Evolutionary conservation across 495 filamentous ascomycete genomes (phyloP), one percentile per base, ranked within the genome.

Genomic region (Niebla homalea): DNA sequence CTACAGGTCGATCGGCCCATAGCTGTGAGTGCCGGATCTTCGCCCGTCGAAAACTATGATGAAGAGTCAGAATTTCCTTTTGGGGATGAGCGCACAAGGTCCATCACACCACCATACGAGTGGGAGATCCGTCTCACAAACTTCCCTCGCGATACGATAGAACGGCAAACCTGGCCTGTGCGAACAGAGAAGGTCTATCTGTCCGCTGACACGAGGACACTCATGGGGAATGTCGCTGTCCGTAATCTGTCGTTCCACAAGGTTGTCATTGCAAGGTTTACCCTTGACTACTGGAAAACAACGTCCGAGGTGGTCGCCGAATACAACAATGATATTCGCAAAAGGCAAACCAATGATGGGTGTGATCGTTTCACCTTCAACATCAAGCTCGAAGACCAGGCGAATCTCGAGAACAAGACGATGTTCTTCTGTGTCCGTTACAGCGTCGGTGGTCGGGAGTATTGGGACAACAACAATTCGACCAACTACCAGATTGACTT

Each of bases 231-330:
- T 16, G 76, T 93, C 20, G 85, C 81, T 18, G 88, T 90, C 46
- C 81, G 84, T 57, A 98, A 98, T 63, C 65, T 97, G 18, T 78
- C 88, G 1, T 98, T 92, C 68, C 80, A 94, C 39, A 98, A 98
- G 63, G 62, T 69, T 10, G 89, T 98, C 36, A 78, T 83, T 19
- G 88, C 87, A 63, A 79, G 92, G 23, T 98, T 98, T 62, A 97
- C 93, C 0, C 77, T 97, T 49, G 92, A 98, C 65, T 89, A 89
- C 62, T 98, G 92, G 92, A 93, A 90, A 69, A 98, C 92, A 0
- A 89, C 89, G 3, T 98, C 92, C 1, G 92, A 98, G 62, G 84
- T 98, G 3, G 73, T 76, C 37, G 93, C 88, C 8, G 89, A 95
- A 59, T 98, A 77, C 67, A 84, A 81, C 63, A 76, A 83, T 49